Conservation (phyloP, 192 early-diverging fungal genomes). For the Thamnidium elegans region DNA sequence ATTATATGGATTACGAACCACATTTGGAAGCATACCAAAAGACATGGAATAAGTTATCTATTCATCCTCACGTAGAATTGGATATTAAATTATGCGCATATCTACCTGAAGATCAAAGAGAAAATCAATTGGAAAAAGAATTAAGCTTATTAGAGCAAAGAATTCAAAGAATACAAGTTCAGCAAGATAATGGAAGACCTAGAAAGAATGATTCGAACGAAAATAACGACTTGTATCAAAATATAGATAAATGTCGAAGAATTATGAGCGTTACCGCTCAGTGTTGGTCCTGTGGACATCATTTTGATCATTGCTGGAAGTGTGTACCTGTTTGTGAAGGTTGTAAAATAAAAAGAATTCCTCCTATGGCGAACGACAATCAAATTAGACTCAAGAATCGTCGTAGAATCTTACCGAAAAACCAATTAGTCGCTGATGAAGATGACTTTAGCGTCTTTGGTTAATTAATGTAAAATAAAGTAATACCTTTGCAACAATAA, state of each 20-base stretch:
- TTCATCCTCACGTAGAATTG: conserved; percentile 15
- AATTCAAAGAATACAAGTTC: not conserved
- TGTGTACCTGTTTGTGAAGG: conserved; percentile 31
- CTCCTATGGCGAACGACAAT: conserved; percentile 41
- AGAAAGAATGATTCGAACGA: not conserved
- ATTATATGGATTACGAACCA: conserved; percentile 43
- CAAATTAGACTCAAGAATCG: conserved; percentile 21
- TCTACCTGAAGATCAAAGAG: conserved; percentile 22
- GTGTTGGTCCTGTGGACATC: conserved; percentile 36
- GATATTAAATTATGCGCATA: conserved; percentile 36
- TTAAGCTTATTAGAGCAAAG: not conserved
- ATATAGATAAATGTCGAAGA: conserved; percentile 21
- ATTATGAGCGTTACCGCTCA: conserved; percentile 36
- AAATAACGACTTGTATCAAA: not conserved
- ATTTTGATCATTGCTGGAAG: conserved; percentile 35
- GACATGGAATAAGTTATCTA: conserved; percentile 25
- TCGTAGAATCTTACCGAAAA: conserved; percentile 1
- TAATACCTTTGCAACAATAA: too few relatives aligned
- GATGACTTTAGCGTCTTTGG: conserved; percentile 32
- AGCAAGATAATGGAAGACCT: not conserved
- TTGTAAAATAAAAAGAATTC: conserved; percentile 29
- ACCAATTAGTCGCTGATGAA: conserved; percentile 1
- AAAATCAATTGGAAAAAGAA: not conserved
- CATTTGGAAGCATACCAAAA: conserved; percentile 19
- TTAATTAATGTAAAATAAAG: not conserved